Conservation (phyloP, 495 filamentous ascomycete genomes). For the Poronia punctata region DNA sequence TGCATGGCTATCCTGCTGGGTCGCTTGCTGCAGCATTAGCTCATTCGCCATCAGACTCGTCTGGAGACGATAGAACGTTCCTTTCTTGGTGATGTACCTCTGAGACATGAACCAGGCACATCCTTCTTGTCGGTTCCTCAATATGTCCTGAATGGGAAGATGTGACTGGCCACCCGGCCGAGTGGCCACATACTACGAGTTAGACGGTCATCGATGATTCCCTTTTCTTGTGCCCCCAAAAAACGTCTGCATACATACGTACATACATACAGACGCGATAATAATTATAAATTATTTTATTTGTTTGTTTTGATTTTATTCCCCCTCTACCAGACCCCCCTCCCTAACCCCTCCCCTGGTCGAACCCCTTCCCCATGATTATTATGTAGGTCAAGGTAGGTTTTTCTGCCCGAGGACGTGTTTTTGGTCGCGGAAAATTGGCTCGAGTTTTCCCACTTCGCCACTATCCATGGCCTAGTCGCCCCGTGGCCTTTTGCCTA, state of each 20-base stretch:
- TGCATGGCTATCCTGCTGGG: constrained; percentile 25
- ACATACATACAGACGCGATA: constrained; percentile 3
- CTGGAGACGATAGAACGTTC: constrained; percentile 30
- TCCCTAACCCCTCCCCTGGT: constrained; percentile 9
- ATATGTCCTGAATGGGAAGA: constrained; percentile 14
- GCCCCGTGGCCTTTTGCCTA: constrained; percentile 33
- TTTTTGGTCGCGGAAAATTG: constrained; percentile 37
- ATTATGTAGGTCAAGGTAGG: no score
- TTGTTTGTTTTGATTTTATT: constrained; percentile 5
- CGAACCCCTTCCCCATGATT: no score
- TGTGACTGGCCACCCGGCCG: constrained; percentile 27
- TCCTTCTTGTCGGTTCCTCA: constrained; percentile 25
- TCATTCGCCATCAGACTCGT: constrained; percentile 44
- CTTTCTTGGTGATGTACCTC: constrained; percentile 17
- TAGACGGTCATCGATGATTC: constrained; percentile 6
- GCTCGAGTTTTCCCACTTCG: constrained; percentile 37
- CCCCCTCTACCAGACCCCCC: constrained; percentile 2
- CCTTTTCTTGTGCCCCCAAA: constrained; percentile 11
- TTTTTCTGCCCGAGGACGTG: constrained; percentile 27
- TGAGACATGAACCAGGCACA: constrained; percentile 30
- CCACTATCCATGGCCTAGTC: constrained; percentile 36
- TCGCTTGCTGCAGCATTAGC: constrained; percentile 40
- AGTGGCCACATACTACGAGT: constrained; percentile 17
- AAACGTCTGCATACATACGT: no score
- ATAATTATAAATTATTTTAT: constrained; percentile 10